phyloP scores from a whole-genome alignment of 176 grass and related monocot species.

The Zizania latifolia region DNA sequence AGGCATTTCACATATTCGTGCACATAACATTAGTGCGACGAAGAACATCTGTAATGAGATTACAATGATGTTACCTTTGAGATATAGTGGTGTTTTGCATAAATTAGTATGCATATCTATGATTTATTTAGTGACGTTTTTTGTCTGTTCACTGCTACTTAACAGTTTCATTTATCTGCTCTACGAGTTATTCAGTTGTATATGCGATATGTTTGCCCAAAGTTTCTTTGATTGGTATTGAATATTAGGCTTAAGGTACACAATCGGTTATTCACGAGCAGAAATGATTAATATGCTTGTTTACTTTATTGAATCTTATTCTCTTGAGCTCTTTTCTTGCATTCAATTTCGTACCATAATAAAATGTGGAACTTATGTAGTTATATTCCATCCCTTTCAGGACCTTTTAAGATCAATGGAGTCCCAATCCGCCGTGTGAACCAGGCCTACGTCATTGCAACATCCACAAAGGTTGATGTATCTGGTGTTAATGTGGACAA shows the following conservation, averaged over 20 bases:
- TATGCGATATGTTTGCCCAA: background rate
- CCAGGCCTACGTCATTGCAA: slow-evolving; percentile 72
- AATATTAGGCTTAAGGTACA: background rate
- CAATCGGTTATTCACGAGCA: too few relatives aligned
- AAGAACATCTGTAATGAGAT: background rate
- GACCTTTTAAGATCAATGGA: slow-evolving; percentile 94
- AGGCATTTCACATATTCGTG: background rate
- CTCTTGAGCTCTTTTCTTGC: background rate
- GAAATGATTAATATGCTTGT: background rate
- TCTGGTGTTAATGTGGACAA: slow-evolving; percentile 58
- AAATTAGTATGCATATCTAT: background rate
- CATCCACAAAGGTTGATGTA: slow-evolving; percentile 82
- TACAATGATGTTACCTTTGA: background rate
- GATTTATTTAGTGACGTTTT: background rate
- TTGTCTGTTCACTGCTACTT: background rate
- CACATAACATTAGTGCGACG: background rate
- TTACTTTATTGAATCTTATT: background rate
- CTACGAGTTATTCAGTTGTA: background rate
- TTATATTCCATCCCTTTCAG: slow-evolving; percentile 24
- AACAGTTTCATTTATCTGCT: background rate
- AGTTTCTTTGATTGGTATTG: background rate
- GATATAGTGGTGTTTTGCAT: background rate
- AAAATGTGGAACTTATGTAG: background rate
- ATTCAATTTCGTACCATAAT: background rate
- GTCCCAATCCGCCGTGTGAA: slow-evolving; percentile 85